phyloP scores from a whole-genome alignment of 1,284 basidiomycete genomes.

The Pulchroboletus neoregius region DNA sequence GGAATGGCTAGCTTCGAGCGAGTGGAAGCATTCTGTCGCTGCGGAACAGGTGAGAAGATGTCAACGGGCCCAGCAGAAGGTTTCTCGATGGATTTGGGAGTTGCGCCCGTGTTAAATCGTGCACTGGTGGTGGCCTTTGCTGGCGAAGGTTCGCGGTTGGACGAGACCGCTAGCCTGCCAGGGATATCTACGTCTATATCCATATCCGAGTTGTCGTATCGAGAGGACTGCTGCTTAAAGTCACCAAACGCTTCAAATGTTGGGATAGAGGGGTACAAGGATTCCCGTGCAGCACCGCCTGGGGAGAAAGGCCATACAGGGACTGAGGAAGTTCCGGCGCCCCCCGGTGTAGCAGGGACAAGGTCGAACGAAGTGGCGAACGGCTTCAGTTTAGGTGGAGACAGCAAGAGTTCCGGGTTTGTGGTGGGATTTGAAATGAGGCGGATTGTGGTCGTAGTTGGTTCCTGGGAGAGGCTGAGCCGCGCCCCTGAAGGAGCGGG shows the following conservation, averaged over 20 bases:
- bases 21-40: slow-evolving; percentile 17
- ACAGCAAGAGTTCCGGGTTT: slow-evolving; percentile 23
- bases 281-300: slow-evolving; percentile 24
- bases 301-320: slow-evolving; percentile 47
- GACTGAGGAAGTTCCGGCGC: slow-evolving; percentile 23
- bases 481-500: slow-evolving; percentile 57
- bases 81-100: slow-evolving; percentile 31
- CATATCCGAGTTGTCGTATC: slow-evolving; percentile 28
- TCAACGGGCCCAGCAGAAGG: slow-evolving; percentile 30
- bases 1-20: slow-evolving; percentile 26
- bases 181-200: slow-evolving; percentile 35
- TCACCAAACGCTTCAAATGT: slow-evolving; percentile 35
- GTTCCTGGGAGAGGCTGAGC: slow-evolving; percentile 39
- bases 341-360: slow-evolving; percentile 51
- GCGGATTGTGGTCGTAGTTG: slow-evolving; percentile 59
- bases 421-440: slow-evolving; percentile 45
- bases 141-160: slow-evolving; percentile 19
- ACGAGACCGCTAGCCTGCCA: slow-evolving; percentile 29
- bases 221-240: slow-evolving; percentile 16
- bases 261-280: slow-evolving; percentile 53
- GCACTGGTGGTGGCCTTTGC: slow-evolving; percentile 10
- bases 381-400: slow-evolving; percentile 59
- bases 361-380: slow-evolving; percentile 65
- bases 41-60: slow-evolving; percentile 37
- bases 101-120: slow-evolving; percentile 25